Base-by-base conservation (phyloP, 371 early-diverging fungal genomes). In the Mucor velutinosus region DNA sequence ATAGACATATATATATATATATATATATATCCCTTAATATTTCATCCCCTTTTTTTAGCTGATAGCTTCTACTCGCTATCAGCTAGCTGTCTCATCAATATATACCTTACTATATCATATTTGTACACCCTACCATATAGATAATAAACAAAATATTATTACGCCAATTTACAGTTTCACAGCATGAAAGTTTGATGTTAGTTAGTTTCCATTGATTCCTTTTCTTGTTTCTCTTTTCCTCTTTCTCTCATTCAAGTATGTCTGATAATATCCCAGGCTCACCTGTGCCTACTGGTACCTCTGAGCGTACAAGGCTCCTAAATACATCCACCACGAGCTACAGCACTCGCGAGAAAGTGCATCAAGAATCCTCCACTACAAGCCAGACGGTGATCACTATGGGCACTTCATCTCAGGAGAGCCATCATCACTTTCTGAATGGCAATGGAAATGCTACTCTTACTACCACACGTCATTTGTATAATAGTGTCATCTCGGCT, bases 331-430 rank as follows among this genome's bases (percentile, higher is more conserved):
- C 71, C 3, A 39, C 66, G 14, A 66, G 32, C 6, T 70, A 66
- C 49, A 70, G 29, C 29, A 56, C 64, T 25, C 56, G 58, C 12
- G 47, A 67, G 2, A 19, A 43, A 43, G 49, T 33, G 35, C 35
- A 47, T 10, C 11, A 43, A 30, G 57, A 45, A 14, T n/a, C 33
- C n/a, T 51, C 29, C 4, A 41, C 64, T 14, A 58, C 58, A 4
- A 62, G 32, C 10, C 69, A 69, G 59, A 73, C 69, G 2, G 66
- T 65, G 10, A 74, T 74, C n/a, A 70, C 57, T 2, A 66, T 70
- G 45, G 43, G 19, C 7, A 47, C 17, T 30, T 41, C 37, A 4
- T 21, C 35, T 25, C 25, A 39, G 43, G 62, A 58, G 27, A 58
- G n/a, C 17, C 21, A 27, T 33, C 58, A 17, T 41, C 14, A 27